A percentile compares a stretch with the other conserved stretches of the same genome.
These are phyloP conservation scores for Monilinia vaccinii-corymbosi DNA, from an alignment of 2,329 filamentous ascomycete genomes.

Conservation along the genomic window DNA sequence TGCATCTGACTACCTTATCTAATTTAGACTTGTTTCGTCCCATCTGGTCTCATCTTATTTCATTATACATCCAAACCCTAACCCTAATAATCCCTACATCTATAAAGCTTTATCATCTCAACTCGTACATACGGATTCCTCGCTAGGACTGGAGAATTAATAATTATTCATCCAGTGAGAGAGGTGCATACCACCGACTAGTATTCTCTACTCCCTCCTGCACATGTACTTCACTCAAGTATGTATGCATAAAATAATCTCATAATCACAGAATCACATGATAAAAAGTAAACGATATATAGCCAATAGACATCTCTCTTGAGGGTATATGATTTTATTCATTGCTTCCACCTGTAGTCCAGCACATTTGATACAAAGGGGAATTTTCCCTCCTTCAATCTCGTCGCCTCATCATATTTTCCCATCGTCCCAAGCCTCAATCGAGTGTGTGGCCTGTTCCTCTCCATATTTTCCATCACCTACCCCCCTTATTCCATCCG, in stretches of 20 bases:
- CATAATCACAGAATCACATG: neutral
- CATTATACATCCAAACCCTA: no score
- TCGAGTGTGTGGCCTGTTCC: neutral
- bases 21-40: no score
- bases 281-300: neutral
- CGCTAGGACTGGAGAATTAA: no score
- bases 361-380: conserved; percentile 2
- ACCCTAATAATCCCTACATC: no score
- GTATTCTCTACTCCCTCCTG: neutral
- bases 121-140: no score
- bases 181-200: no score
- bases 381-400: neutral
- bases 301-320: conserved; percentile 1
- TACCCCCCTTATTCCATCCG: neutral
- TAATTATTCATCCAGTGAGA: no score
- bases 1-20: no score
- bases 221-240: neutral
- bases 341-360: neutral
- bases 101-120: no score
- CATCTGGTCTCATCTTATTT: no score
- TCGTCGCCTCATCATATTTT: neutral
- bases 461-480: neutral
- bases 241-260: neutral
- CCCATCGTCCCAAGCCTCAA: neutral
- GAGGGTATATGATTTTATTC: conserved; percentile 10